A percentile compares a stretch with the other conserved stretches of the same genome.
phyloP scores from a whole-genome alignment of 2,329 filamentous ascomycete genomes.

The Ophiostoma sp. region DNA sequence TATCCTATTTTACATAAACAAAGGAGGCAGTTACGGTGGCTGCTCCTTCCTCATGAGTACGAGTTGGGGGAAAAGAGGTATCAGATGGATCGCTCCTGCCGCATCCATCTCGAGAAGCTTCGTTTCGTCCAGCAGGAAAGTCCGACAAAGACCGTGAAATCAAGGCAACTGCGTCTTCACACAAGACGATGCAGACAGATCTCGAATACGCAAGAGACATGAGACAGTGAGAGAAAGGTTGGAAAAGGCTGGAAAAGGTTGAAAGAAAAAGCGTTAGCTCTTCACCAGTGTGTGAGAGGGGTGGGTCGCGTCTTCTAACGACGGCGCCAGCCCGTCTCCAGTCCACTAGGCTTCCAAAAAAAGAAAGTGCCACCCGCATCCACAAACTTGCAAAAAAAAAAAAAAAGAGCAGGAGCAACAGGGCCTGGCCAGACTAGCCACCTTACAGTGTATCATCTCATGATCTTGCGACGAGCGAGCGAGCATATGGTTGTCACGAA shows the following conservation, averaged over 20 bases:
- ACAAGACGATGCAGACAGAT: neutral
- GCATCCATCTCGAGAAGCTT: neutral
- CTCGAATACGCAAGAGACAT: slow-evolving; percentile 1
- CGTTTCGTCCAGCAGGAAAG: neutral
- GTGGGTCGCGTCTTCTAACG: slow-evolving; percentile 17
- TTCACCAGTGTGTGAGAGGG: neutral
- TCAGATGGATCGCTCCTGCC: neutral
- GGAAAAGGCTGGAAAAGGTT: neutral
- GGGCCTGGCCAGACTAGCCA: neutral
- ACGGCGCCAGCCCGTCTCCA: neutral
- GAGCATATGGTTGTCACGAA: too few species aligned
- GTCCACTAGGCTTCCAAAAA: slow-evolving; percentile 20
- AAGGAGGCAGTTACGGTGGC: neutral
- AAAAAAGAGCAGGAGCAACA: neutral
- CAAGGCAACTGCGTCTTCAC: neutral
- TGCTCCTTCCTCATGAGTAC: neutral
- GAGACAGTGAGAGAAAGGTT: neutral
- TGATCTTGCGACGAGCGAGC: neutral
- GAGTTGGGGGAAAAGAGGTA: neutral
- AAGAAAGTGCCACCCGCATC: slow-evolving; percentile 19
- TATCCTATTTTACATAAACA: neutral
- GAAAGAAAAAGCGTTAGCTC: slow-evolving; percentile 3
- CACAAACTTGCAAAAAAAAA: slow-evolving; percentile 3
- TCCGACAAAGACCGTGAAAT: neutral
- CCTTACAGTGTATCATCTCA: neutral